Conservation (phyloP, 805 yeast genomes). For the Ogataea corticis region DNA sequence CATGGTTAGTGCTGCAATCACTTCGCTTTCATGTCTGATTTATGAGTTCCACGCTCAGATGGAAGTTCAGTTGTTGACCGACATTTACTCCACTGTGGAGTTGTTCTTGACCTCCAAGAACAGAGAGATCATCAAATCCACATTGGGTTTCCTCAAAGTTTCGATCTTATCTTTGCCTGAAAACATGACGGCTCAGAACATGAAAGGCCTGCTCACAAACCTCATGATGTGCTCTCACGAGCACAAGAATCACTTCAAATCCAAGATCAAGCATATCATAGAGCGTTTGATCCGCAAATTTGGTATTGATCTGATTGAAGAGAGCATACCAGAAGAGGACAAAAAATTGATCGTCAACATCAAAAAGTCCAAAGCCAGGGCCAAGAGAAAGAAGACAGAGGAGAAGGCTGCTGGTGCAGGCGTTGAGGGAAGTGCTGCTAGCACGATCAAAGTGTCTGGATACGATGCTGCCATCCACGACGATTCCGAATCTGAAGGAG, state of each 20-base stretch:
- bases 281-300: slow-evolving; percentile 89
- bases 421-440: slow-evolving; percentile 25
- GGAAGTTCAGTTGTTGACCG: slow-evolving; percentile 60
- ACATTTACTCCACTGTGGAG: slow-evolving; percentile 83
- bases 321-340: slow-evolving; percentile 88
- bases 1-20: slow-evolving; percentile 95
- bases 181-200: slow-evolving; percentile 66
- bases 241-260: slow-evolving; percentile 92
- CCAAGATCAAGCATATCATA: slow-evolving; percentile 87
- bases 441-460: slow-evolving; percentile 65
- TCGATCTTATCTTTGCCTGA: slow-evolving; percentile 81
- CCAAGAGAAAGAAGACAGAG: slow-evolving; percentile 66
- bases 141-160: slow-evolving; percentile 92
- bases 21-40: slow-evolving; percentile 82
- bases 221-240: slow-evolving; percentile 93
- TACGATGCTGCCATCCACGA: slow-evolving; percentile 91
- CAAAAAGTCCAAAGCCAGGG: slow-evolving; percentile 81
- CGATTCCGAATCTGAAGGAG: slow-evolving; percentile 60
- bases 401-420: slow-evolving; percentile 22
- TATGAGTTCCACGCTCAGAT: slow-evolving; percentile 79
- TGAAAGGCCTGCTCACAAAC: slow-evolving; percentile 65
- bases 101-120: slow-evolving; percentile 87
- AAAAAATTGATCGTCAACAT: slow-evolving; percentile 80
- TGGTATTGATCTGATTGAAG: slow-evolving; percentile 84
- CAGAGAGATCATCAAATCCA: slow-evolving; percentile 90